Base-by-base conservation (phyloP, 2,329 filamentous ascomycete genomes). In the Phoma sp. region DNA sequence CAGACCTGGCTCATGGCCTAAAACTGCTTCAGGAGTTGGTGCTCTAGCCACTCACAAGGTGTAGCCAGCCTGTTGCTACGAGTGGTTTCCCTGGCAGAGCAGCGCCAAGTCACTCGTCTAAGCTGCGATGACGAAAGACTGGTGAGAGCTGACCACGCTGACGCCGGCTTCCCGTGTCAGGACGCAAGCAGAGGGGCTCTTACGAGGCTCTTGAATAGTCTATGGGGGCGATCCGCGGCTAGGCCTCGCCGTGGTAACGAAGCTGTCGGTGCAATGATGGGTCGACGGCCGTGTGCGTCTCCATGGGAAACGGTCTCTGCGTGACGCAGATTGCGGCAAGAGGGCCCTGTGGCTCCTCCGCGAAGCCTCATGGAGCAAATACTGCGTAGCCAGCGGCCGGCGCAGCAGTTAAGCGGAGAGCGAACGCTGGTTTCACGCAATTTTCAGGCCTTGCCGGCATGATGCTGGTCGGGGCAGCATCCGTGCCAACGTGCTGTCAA, bases 111-210 rank as follows among this genome's bases (percentile, higher is more conserved):
- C 22, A 18, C 36, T 41, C 57, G 27, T 59, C 57, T 46, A 59
- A 54, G 62, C 47, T 50, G 43, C 48, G 47, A 71, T 74, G 70
- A 73, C 69, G 69, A 71, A 60, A 69, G 61, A 48, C 36, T 22
- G 36, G 53, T 42, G 47, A 48, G 55, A 67, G 65, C 64, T 66
- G 52, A 42, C 40, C 30, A 37, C 25, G 47, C 52, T 47, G 64
- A 68, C 58, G 39, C 51, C 52, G 52, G 46, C 32, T 45, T 59
- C 42, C 52, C 55, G 60, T 54, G 51, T 51, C 49, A 40, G 40
- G 49, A 63, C 47, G 58, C 43, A 57, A 35, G 59, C 57, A 64
- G 60, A 59, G 59, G 62, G 57, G 53, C 53, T 32, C 40, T 45
- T 44, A 48, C 47, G 44, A 48, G 44, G 35, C 30, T 42, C 30